These are phyloP conservation scores for Malus hybrid DNA, from an alignment of 331 rosid genomes.

Conservation along the genomic window DNA sequence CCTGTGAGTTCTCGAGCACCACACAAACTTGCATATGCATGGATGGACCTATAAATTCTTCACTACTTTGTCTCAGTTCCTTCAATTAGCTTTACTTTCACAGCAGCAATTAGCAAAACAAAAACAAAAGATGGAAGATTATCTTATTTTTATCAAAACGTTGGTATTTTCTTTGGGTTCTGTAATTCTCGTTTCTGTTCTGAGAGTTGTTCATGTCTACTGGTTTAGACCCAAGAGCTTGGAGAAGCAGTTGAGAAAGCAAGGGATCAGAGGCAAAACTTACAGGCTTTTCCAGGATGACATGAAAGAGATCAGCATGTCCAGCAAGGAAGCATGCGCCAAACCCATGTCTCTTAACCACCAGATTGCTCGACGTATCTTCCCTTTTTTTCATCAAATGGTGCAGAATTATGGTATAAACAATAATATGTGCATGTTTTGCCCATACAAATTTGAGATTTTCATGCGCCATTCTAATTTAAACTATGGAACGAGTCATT, in stretches of 20 bases:
- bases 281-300: slow-evolving; percentile 31
- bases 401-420: slow-evolving; percentile 27
- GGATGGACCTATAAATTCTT: neutral
- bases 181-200: neutral
- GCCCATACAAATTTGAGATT: neutral
- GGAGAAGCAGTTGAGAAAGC: slow-evolving; percentile 17
- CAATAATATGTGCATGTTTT: neutral
- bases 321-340: slow-evolving; percentile 17
- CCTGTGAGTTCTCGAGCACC: neutral
- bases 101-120: neutral
- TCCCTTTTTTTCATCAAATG: slow-evolving; percentile 26
- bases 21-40: neutral
- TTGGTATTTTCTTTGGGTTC: neutral
- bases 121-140: slow-evolving; percentile 13
- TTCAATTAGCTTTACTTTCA: neutral
- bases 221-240: slow-evolving; percentile 36
- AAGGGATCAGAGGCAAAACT: slow-evolving; percentile 35
- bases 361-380: slow-evolving; percentile 28
- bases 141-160: slow-evolving; percentile 7
- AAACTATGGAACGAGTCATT: no score
- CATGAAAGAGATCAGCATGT: slow-evolving; percentile 19
- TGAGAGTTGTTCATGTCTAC: slow-evolving; percentile 7
- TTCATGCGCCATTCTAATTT: neutral
- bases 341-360: slow-evolving; percentile 26
- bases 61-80: neutral